A percentile compares a stretch with the other conserved stretches of the same genome.
Evolutionary conservation across 768 basidiomycete species (phyloP).

Genomic region (Trametes cinnabarina): DNA sequence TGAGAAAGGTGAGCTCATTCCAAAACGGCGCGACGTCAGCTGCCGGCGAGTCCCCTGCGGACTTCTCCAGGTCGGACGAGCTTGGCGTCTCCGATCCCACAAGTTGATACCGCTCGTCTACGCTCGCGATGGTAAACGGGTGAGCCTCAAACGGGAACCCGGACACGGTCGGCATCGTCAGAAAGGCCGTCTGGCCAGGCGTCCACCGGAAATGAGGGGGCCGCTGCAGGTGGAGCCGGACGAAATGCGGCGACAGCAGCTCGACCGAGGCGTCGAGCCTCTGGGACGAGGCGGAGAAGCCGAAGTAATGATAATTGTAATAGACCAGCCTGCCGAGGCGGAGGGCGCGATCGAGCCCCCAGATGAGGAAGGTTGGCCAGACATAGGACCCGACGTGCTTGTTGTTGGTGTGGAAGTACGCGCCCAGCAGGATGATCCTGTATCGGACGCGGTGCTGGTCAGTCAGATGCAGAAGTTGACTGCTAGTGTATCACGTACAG

Average conservation of each 20-base stretch:
- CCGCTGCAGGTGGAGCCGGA: slow-evolving; percentile 46
- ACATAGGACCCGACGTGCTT: slow-evolving; percentile 34
- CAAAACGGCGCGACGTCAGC: slow-evolving; percentile 10
- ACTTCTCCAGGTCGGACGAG: not conserved
- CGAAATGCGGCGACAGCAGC: slow-evolving; percentile 42
- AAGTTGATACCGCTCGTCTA: slow-evolving; percentile 13
- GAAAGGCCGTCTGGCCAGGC: slow-evolving; percentile 54
- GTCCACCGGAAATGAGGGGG: slow-evolving; percentile 49
- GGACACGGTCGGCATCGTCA: slow-evolving; percentile 49
- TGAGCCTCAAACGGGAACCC: slow-evolving; percentile 50
- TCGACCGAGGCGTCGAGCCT: slow-evolving; percentile 40
- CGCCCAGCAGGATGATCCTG: slow-evolving; percentile 34
- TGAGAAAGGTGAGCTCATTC: slow-evolving; percentile 54
- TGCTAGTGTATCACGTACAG: slow-evolving; percentile 31
- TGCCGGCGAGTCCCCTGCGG: not conserved
- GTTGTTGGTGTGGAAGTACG: slow-evolving; percentile 30
- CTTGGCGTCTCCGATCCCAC: not conserved
- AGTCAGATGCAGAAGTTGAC: not conserved
- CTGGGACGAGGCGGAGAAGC: slow-evolving; percentile 25
- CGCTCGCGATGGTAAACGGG: slow-evolving; percentile 56
- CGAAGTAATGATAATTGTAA: slow-evolving; percentile 44
- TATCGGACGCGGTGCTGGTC: not conserved
- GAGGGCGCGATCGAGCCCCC: slow-evolving; percentile 53
- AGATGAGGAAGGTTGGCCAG: slow-evolving; percentile 52
- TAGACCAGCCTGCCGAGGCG: slow-evolving; percentile 45